phyloP scores from a whole-genome alignment of 2,329 filamentous ascomycete genomes.

The Alternaria burnsii region DNA sequence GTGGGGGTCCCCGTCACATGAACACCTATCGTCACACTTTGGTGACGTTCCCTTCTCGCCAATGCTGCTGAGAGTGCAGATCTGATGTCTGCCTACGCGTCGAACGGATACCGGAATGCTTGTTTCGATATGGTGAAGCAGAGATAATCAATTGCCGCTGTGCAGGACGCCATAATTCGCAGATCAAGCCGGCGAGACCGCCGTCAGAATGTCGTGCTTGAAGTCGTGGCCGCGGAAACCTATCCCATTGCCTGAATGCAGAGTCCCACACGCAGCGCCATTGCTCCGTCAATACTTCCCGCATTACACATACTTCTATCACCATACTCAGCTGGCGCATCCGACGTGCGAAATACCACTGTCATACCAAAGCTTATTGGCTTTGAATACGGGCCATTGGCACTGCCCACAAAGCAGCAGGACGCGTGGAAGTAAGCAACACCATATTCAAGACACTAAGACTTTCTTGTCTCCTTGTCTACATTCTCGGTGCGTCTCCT shows the following conservation, averaged over 20 bases:
- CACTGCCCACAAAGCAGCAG: neutral
- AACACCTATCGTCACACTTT: conserved; percentile 18
- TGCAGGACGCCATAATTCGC: conserved; percentile 17
- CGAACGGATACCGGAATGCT: conserved; percentile 8
- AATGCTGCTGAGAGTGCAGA: conserved; percentile 23
- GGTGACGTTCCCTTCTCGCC: conserved; percentile 26
- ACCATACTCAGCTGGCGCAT: conserved; percentile 3
- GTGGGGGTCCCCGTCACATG: conserved; percentile 42
- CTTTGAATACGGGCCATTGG: conserved; percentile 3
- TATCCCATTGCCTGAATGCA: conserved; percentile 23
- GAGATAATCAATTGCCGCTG: conserved; percentile 21
- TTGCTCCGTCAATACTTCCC: conserved; percentile 30
- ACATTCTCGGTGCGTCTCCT: neutral
- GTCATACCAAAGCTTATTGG: conserved; percentile 10
- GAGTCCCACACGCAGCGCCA: conserved; percentile 20
- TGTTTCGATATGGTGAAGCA: conserved; percentile 9
- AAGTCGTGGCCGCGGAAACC: conserved; percentile 21
- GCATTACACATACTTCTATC: conserved; percentile 17
- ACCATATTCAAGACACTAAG: neutral
- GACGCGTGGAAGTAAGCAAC: neutral
- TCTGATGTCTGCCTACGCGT: conserved; percentile 24
- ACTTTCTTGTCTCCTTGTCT: neutral
- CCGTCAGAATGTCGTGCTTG: conserved; percentile 17
- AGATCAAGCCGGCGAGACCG: conserved; percentile 20
- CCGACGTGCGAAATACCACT: conserved; percentile 1